Base-by-base conservation (phyloP, 75 land plant genomes). In the Cupressus sempervirens region DNA sequence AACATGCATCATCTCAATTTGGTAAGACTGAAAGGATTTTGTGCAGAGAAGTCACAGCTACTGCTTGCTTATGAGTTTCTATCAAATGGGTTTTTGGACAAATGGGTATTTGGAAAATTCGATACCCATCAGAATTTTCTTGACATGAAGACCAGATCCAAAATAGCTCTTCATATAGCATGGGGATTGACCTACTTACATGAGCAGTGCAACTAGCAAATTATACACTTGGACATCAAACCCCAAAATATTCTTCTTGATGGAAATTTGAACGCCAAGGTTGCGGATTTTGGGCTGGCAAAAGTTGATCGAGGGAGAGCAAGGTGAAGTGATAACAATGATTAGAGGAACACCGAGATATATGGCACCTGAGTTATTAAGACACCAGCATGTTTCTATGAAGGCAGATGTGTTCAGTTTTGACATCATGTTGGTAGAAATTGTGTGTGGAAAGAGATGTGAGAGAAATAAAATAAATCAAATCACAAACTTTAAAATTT, bases 221-320 rank as follows among this genome's bases (percentile, higher is more conserved):
- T 87, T 18, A 82, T 87, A 26, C 88, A 87, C 48, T 87, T 86
- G 46, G 88, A 87, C 43, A 65, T 87, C 35, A 87, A 87, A 45
- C 88, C 86, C 7, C 82, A 45, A 4, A 86, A 86, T 54, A 86
- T 86, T 34, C 52, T 86, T 29, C 40, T 84, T 81, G 87, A 86
- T 58, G 86, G 29, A 18, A 80, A 80, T 6, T 87, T 52, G 32
- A 77, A 73, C 5, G 83, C 74, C 14, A 87, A 81, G 35, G 73
- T 87, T 2, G 16, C 83, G 3, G 88, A 87, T 65, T 87, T 87
- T 81, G 88, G 88, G 16, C 56, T 87, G 16, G 86, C 88, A n/a
- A 87, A n/a, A 87, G 50, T 65, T 84, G 29, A 77, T 85, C 2
- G 81, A 72, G 53, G 67, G 34, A 80, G 84, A 65, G 20, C 40